Conservation (phyloP, 257 asterid genomes). For the Handroanthus guayacan region DNA sequence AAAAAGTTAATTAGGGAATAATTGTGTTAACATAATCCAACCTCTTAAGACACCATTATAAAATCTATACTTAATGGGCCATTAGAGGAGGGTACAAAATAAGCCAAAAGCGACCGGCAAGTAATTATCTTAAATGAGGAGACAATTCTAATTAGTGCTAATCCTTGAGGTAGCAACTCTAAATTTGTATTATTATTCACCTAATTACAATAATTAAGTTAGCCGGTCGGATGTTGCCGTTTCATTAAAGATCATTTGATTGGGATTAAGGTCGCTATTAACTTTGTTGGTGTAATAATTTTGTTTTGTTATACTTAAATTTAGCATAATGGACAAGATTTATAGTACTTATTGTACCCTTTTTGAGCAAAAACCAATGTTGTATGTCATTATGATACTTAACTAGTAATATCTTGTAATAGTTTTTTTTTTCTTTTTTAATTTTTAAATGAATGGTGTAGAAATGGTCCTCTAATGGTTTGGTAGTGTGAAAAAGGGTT, state of each 20-base stretch:
- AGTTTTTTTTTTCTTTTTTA: not conserved
- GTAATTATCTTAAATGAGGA: slow-evolving; percentile 7
- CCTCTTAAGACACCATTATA: not conserved
- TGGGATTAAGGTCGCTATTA: slow-evolving; percentile 45
- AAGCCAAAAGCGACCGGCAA: slow-evolving; percentile 44
- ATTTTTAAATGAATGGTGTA: not conserved
- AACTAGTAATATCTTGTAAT: not conserved
- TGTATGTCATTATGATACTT: not conserved
- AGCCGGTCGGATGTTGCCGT: slow-evolving; percentile 52
- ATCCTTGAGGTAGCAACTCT: slow-evolving; percentile 34
- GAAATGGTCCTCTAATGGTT: not conserved
- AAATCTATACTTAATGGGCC: slow-evolving; percentile 1
- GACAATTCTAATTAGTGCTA: slow-evolving; percentile 33
- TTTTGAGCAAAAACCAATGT: slow-evolving; percentile 44
- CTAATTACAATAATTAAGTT: slow-evolving; percentile 36
- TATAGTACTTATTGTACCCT: slow-evolving; percentile 23
- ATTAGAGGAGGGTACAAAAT: slow-evolving; percentile 37
- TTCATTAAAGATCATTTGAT: slow-evolving; percentile 33
- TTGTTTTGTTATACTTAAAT: slow-evolving; percentile 42
- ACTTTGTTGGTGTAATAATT: slow-evolving; percentile 42
- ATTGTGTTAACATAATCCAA: not conserved
- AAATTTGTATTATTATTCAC: slow-evolving; percentile 14
- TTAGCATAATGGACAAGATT: slow-evolving; percentile 33
- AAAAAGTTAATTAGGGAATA: too few relatives aligned
- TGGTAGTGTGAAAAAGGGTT: too few relatives aligned